phyloP scores from a whole-genome alignment of 495 filamentous ascomycete species.

The Penicillium diatomitis region DNA sequence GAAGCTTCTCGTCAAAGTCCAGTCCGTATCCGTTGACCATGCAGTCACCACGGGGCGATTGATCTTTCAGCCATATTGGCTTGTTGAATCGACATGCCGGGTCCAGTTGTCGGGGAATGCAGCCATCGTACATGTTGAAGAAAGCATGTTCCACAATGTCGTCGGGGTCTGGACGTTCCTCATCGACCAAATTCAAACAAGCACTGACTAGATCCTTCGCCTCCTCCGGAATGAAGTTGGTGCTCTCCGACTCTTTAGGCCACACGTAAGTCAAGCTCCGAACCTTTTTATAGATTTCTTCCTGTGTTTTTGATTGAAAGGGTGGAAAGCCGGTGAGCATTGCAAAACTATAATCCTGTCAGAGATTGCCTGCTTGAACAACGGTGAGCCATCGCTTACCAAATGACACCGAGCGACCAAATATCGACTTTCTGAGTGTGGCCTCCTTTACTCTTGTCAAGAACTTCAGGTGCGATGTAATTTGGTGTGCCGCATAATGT shows the following conservation, averaged over 20 bases:
- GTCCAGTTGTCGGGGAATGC: conserved; percentile 41
- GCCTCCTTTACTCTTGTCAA: conserved; percentile 65
- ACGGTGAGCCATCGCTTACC: conserved; percentile 43
- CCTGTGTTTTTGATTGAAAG: conserved; percentile 77
- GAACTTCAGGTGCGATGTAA: conserved; percentile 95
- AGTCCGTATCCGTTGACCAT: conserved; percentile 39
- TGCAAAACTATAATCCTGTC: conserved; percentile 48
- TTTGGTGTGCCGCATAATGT: conserved; percentile 97
- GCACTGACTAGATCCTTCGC: conserved; percentile 72
- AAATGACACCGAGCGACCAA: conserved; percentile 94
- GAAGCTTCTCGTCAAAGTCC: conserved; percentile 36
- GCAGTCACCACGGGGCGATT: conserved; percentile 38
- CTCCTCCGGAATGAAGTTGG: conserved; percentile 43
- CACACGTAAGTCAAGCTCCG: conserved; percentile 65
- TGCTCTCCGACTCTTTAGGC: conserved; percentile 48
- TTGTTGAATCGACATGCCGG: conserved; percentile 30
- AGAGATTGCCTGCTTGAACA: neutral
- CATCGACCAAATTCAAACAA: conserved; percentile 64
- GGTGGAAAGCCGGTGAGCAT: conserved; percentile 86
- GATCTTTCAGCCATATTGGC: conserved; percentile 36
- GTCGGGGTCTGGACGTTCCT: conserved; percentile 66
- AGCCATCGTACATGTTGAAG: conserved; percentile 55
- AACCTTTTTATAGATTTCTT: conserved; percentile 77
- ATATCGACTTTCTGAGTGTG: conserved; percentile 92
- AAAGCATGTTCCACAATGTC: conserved; percentile 75